Conservation (phyloP, 176 grass and related monocot genomes). For the Luzula sylvatica region DNA sequence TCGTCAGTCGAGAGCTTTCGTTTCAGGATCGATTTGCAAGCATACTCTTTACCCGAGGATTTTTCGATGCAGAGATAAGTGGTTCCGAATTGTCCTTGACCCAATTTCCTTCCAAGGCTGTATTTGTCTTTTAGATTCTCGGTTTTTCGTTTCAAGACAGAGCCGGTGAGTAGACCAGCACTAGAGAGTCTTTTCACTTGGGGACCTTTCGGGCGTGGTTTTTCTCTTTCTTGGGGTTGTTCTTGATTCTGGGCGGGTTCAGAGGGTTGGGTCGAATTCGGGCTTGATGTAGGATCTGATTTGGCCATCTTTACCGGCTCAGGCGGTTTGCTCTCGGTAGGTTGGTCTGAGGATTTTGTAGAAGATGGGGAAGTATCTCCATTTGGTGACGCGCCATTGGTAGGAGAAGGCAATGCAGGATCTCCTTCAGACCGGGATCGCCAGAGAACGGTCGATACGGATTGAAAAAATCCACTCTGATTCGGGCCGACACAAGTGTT, state of each 20-base stretch:
- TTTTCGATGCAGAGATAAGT: slow-evolving; percentile 89
- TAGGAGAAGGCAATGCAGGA: slow-evolving; percentile 20
- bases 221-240: slow-evolving; percentile 12
- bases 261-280: slow-evolving; percentile 7
- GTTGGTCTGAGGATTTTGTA: not conserved
- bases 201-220: slow-evolving; percentile 36
- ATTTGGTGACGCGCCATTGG: slow-evolving; percentile 20
- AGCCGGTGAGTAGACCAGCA: slow-evolving; percentile 58
- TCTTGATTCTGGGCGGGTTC: slow-evolving; percentile 12
- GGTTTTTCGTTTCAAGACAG: slow-evolving; percentile 68
- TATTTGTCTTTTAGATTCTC: slow-evolving; percentile 79
- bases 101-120: slow-evolving; percentile 68
- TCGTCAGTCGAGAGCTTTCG: slow-evolving; percentile 34
- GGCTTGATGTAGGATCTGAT: not conserved
- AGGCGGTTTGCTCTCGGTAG: slow-evolving; percentile 41
- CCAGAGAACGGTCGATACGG: slow-evolving; percentile 67
- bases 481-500: slow-evolving; percentile 85
- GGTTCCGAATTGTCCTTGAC: slow-evolving; percentile 90
- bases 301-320: slow-evolving; percentile 48
- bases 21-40: slow-evolving; percentile 47
- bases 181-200: slow-evolving; percentile 62
- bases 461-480: slow-evolving; percentile 75
- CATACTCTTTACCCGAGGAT: slow-evolving; percentile 43
- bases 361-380: not conserved
- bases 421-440: slow-evolving; percentile 27